These are phyloP conservation scores for Sporisorium exsertum DNA, from an alignment of 1,284 basidiomycete genomes.

Conservation along the genomic window DNA sequence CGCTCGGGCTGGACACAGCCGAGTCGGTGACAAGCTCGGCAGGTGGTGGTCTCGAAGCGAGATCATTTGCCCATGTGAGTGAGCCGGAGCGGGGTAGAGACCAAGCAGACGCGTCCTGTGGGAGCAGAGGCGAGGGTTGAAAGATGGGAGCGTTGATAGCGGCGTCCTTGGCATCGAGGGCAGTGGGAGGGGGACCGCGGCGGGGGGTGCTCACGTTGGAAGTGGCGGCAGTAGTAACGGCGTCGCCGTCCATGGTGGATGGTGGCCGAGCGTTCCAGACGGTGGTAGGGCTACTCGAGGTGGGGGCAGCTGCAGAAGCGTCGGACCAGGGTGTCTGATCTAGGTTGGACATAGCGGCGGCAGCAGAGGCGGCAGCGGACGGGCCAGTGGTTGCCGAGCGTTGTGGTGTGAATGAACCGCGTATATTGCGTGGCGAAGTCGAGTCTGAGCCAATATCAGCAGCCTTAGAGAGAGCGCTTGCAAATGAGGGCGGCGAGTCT, in stretches of 20 bases:
- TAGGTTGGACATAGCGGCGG: constrained; percentile 28
- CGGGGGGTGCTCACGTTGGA: constrained; percentile 49
- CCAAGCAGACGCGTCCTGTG: constrained; percentile 47
- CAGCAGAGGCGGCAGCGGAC: not conserved
- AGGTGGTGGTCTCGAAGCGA: constrained; percentile 12
- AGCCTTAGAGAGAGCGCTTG: not conserved
- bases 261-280: constrained; percentile 45
- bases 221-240: constrained; percentile 36
- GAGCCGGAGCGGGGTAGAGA: constrained; percentile 20
- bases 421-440: not conserved
- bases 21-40: constrained; percentile 20
- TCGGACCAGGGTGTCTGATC: constrained; percentile 43
- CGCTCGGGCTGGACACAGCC: constrained; percentile 26
- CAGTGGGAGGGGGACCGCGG: constrained; percentile 18
- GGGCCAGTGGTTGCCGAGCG: constrained; percentile 13
- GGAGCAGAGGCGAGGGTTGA: constrained; percentile 38
- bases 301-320: constrained; percentile 21
- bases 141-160: constrained; percentile 25
- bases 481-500: constrained; percentile 5
- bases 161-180: constrained; percentile 26
- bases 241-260: constrained; percentile 42
- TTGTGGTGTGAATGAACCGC: not conserved
- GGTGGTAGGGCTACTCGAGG: constrained; percentile 35
- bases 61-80: constrained; percentile 38
- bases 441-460: not conserved